These are phyloP conservation scores for Ophiocordyceps camponoti-leonardi DNA, from an alignment of 2,329 filamentous ascomycete species.

Conservation along the genomic window DNA sequence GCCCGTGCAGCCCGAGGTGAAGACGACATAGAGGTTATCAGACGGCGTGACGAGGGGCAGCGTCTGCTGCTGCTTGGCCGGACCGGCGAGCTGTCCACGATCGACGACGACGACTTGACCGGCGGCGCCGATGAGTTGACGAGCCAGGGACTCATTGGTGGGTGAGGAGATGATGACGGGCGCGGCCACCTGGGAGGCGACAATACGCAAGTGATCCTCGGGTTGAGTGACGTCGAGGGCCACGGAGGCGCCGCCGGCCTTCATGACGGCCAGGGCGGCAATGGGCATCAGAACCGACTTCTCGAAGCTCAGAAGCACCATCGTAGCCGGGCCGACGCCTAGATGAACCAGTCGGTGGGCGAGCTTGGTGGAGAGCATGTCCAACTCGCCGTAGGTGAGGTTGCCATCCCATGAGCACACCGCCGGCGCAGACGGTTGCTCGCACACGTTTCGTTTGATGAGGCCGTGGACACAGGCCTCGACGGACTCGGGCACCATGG, in stretches of 20 bases:
- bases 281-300: slow-evolving; percentile 8
- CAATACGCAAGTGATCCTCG: slow-evolving; percentile 3
- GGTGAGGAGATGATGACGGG: slow-evolving; percentile 6
- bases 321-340: slow-evolving; percentile 10
- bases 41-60: slow-evolving; percentile 4
- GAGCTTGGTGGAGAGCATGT: slow-evolving; percentile 3
- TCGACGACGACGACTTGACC: not conserved
- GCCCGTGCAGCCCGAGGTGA: slow-evolving; percentile 31
- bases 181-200: slow-evolving; percentile 5
- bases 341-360: slow-evolving; percentile 3
- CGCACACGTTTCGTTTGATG: slow-evolving; percentile 16
- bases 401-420: slow-evolving; percentile 25
- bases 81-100: not conserved
- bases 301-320: slow-evolving; percentile 8
- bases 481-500: slow-evolving; percentile 3
- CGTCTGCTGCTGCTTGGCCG: not conserved
- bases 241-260: slow-evolving; percentile 8
- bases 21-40: slow-evolving; percentile 20
- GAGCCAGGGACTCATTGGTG: slow-evolving; percentile 1
- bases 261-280: slow-evolving; percentile 8
- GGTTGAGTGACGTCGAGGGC: slow-evolving; percentile 10
- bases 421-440: slow-evolving; percentile 15
- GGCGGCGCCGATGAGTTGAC: not conserved
- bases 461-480: slow-evolving; percentile 21
- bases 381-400: slow-evolving; percentile 21